Evolutionary conservation across 2,329 filamentous ascomycete genomes (phyloP).

Genomic region (Westerdykella ornata): DNA sequence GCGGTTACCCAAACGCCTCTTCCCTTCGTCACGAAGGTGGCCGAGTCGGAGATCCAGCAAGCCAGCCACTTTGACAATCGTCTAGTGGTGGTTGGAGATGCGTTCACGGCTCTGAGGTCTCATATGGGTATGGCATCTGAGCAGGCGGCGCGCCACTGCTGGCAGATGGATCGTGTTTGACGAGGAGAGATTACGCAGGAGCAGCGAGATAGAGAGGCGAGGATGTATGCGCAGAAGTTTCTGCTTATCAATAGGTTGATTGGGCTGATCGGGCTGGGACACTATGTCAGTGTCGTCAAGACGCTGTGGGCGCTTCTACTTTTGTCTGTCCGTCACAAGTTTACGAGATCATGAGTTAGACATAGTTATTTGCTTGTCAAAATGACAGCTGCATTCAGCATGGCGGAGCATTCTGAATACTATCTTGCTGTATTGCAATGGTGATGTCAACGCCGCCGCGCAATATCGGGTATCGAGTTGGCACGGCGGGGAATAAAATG

Average conservation of each 20-base stretch:
- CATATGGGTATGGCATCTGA: constrained; percentile 39
- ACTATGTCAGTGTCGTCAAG: no score
- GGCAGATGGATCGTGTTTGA: constrained; percentile 4
- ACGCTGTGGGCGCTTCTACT: no score
- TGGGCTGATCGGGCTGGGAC: constrained; percentile 11
- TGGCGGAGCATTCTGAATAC: no score
- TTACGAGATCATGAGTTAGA: no score
- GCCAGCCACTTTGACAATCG: constrained; percentile 34
- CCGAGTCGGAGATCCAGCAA: constrained; percentile 28
- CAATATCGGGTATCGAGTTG: no score
- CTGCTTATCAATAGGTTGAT: constrained; percentile 15
- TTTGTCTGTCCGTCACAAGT: no score
- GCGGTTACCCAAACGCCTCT: constrained; percentile 30
- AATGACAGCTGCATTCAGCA: no score
- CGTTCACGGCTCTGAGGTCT: constrained; percentile 38
- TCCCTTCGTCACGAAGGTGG: constrained; percentile 40
- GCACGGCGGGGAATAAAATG: no score
- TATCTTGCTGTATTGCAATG: no score
- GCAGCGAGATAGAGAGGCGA: constrained; percentile 11
- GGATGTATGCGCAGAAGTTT: constrained; percentile 20
- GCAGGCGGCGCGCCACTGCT: constrained; percentile 31
- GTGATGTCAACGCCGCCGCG: no score
- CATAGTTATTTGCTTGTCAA: no score
- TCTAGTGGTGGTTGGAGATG: constrained; percentile 41
- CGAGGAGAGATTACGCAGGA: constrained; percentile 7